Percentiles rank a stretch among this genome's conserved stretches.
phyloP scores from a whole-genome alignment of 2,329 filamentous ascomycete genomes.

The Aspergillus hortae region DNA sequence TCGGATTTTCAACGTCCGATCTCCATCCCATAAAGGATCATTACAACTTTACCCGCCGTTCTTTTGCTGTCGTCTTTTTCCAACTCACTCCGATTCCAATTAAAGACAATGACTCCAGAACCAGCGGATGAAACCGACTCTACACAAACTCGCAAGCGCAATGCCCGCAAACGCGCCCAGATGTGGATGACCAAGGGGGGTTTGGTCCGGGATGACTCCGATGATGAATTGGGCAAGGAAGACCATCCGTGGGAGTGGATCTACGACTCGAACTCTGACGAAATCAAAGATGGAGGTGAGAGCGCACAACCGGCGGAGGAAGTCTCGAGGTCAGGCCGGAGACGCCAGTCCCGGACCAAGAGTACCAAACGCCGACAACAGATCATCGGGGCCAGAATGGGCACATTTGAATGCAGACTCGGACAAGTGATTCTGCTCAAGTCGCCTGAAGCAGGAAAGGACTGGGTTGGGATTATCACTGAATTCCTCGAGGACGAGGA shows the following conservation, averaged over 20 bases:
- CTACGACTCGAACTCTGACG: constrained; percentile 47
- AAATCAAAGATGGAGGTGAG: constrained; percentile 13
- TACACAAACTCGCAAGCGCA: constrained; percentile 15
- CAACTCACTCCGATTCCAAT: background rate
- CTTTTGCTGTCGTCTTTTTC: background rate
- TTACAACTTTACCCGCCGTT: background rate
- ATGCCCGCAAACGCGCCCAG: constrained; percentile 37
- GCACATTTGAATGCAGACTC: constrained; percentile 71
- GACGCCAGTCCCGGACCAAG: constrained; percentile 27
- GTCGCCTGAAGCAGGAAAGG: constrained; percentile 78
- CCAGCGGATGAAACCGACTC: constrained; percentile 14
- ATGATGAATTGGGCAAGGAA: constrained; percentile 76
- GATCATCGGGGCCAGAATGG: constrained; percentile 81
- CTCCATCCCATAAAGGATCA: background rate
- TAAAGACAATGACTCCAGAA: constrained; percentile 17
- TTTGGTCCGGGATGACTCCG: constrained; percentile 72
- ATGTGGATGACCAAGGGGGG: constrained; percentile 58
- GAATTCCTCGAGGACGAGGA: constrained; percentile 73
- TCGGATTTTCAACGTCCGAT: constrained; percentile 4
- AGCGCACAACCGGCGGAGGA: constrained; percentile 15
- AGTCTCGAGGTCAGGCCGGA: constrained; percentile 23
- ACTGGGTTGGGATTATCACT: constrained; percentile 88
- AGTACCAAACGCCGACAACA: constrained; percentile 31
- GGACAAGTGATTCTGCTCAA: constrained; percentile 86
- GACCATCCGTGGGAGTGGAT: constrained; percentile 79